phyloP scores from a whole-genome alignment of 106 monocot species.

The Alisma plantagoaquatica region DNA sequence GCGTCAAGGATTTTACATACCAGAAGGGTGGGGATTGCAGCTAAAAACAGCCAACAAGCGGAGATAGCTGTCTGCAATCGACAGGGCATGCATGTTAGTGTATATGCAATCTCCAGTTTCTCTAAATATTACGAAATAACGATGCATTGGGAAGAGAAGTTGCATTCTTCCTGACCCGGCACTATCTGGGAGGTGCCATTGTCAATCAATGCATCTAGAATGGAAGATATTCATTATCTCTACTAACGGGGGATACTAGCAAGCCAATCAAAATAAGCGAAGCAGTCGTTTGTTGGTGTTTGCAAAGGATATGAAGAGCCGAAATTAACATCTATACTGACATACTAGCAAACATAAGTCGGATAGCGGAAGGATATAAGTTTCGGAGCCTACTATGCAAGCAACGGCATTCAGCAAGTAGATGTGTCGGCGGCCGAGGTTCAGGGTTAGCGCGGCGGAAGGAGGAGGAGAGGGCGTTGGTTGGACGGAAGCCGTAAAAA shows the following conservation, averaged over 20 bases:
- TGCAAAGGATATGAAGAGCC: background rate
- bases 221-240: too few species aligned
- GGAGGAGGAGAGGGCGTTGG: constrained; percentile 13
- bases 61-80: constrained; percentile 54
- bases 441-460: constrained; percentile 17
- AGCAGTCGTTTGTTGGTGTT: too few species aligned
- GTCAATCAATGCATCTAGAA: too few species aligned
- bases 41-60: constrained; percentile 54
- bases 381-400: constrained; percentile 14
- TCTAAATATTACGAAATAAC: background rate
- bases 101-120: background rate
- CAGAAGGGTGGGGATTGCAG: constrained; percentile 71
- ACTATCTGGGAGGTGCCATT: too few species aligned
- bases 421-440: constrained; percentile 31
- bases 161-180: too few species aligned
- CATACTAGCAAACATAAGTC: background rate
- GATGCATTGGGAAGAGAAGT: background rate
- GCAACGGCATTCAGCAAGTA: constrained; percentile 38
- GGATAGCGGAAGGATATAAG: background rate
- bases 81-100: background rate
- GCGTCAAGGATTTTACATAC: constrained; percentile 12
- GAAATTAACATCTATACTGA: background rate
- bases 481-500: constrained; percentile 31
- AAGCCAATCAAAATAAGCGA: too few species aligned
- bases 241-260: background rate